Evolutionary conservation across 257 asterid genomes (phyloP).

Genomic region (Przewalskia tangutica): DNA sequence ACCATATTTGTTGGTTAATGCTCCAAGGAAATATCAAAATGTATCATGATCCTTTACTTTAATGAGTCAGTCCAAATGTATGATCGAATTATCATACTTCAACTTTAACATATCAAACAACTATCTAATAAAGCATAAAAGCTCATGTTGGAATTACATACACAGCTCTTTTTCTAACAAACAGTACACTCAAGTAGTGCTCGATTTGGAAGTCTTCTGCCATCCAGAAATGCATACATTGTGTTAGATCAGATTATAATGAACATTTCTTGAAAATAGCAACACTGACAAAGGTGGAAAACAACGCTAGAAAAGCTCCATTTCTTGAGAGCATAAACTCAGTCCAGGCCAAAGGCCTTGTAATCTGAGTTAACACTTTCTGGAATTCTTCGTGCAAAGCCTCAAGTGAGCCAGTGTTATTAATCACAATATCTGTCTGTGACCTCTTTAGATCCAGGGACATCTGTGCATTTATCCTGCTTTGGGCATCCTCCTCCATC

Average conservation of each 20-base stretch:
- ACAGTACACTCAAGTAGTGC: background rate
- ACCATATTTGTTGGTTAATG: background rate
- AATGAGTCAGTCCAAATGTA: background rate
- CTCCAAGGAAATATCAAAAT: background rate
- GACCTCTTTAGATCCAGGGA: conserved; percentile 66
- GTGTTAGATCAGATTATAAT: background rate
- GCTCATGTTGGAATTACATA: background rate
- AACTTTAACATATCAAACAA: background rate
- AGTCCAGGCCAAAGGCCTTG: conserved; percentile 69
- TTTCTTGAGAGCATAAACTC: conserved; percentile 73
- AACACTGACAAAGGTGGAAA: conserved; percentile 48
- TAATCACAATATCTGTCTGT: conserved; percentile 61
- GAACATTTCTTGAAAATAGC: conserved; percentile 36
- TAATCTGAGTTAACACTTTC: conserved; percentile 41
- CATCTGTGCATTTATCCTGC: conserved; percentile 80
- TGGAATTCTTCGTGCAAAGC: conserved; percentile 47
- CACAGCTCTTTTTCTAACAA: background rate
- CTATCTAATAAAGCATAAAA: background rate
- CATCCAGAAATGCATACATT: background rate
- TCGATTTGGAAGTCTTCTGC: background rate
- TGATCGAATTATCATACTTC: background rate
- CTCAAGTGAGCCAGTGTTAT: conserved; percentile 62
- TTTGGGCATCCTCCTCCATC: conserved; percentile 57
- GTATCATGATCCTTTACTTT: background rate
- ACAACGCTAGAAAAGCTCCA: conserved; percentile 49